These are phyloP conservation scores for Rhytidiadelphus loreus DNA, from an alignment of 225 moss, liverwort and hornwort species.

Conservation along the genomic window DNA sequence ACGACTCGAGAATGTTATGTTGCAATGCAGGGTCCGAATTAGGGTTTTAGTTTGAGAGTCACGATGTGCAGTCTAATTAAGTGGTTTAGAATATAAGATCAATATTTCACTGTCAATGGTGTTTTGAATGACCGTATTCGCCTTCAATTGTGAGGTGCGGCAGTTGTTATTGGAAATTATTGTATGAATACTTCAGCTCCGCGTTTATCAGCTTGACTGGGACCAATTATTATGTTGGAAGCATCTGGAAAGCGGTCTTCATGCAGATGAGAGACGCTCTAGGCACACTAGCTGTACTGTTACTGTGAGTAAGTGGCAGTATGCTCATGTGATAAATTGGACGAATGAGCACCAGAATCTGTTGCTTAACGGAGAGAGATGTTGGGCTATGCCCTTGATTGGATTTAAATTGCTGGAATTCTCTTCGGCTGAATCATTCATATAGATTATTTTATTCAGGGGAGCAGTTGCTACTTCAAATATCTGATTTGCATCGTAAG, in stretches of 20 bases:
- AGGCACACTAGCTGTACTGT: background rate
- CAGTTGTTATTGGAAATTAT: background rate
- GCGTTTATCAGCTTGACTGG: background rate
- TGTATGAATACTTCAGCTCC: background rate
- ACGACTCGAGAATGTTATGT: background rate
- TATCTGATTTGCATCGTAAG: background rate
- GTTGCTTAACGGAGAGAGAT: background rate
- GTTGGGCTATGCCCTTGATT: background rate
- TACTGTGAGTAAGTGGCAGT: background rate
- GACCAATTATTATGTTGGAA: background rate
- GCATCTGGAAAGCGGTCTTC: background rate
- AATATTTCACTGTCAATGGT: background rate
- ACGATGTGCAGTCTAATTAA: background rate
- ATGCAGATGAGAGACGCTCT: background rate
- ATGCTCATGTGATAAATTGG: background rate
- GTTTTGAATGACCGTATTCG: background rate
- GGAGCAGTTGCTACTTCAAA: background rate
- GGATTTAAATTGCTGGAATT: background rate
- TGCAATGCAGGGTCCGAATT: background rate
- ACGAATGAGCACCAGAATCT: background rate
- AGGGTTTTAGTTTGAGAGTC: background rate
- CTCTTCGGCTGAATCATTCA: background rate
- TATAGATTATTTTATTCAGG: background rate
- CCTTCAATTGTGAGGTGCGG: background rate
- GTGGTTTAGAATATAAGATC: background rate